Base-by-base conservation (phyloP, 2,329 filamentous ascomycete genomes). In the Coleophoma crateriformis region DNA sequence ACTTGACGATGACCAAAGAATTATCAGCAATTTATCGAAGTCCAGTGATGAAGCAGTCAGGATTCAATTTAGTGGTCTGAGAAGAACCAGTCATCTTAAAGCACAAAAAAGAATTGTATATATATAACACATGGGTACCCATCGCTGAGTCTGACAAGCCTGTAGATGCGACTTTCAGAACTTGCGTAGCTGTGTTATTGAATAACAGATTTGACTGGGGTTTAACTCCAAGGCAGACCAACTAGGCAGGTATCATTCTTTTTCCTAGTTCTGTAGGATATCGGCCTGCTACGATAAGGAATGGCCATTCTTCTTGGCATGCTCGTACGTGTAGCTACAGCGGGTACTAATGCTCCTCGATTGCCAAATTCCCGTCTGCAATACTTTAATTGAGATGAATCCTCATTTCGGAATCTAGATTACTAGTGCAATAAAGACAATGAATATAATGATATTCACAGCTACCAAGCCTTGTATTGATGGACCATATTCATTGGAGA, bases 251-350 rank as follows among this genome's bases (percentile, higher is more conserved):
- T 27, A 4, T 27, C 22, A 4, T 27, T 20, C 7, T 8, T 22
- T 34, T 8, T 20, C 17, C 17, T 20, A 52, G 50, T 53, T 53
- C 38, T 50, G 51, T 33, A 53, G 51, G 35, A 50, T 53, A n/a
- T 35, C 51, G 7, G 49, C 48, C 13, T 53, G 51, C 48, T 53
- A 53, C 35, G 51, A 53, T 39, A 50, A 53, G 45, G 48, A 53
- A 32, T 53, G 51, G 51, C 43, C 7, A 50, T 45, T n/a, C n/a
- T 53, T 11, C 35, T 53, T 11, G 51, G 51, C 37, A 50, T 51
- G 47, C 54, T 42, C 53, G 51, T 19, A 41, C 64, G 50, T 43
- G 51, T 40, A 42, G 35, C 48, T 17, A 54, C 50, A 48, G 43
- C 50, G 40, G 54, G 50, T 50, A 34, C 35, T 38, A 32, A 38